These are phyloP conservation scores for Bjerkandera adusta DNA, from an alignment of 1,284 basidiomycete species.

Conservation along the genomic window DNA sequence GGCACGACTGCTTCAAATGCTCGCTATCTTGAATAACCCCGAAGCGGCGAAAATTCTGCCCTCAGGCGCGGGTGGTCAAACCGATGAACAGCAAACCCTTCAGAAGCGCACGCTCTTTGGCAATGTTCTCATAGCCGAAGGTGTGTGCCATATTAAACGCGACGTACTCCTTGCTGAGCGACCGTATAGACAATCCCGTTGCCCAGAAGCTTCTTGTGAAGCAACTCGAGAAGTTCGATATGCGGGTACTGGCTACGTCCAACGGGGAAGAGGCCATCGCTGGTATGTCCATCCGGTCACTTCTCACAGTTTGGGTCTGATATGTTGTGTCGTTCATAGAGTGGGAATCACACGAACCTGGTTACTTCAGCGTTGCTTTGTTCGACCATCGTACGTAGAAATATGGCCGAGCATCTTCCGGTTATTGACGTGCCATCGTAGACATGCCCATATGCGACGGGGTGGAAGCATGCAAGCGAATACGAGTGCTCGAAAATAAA, in stretches of 20 bases:
- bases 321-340: slow-evolving; percentile 33
- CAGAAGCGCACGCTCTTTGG: slow-evolving; percentile 56
- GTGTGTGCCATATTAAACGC: slow-evolving; percentile 28
- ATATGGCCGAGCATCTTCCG: too few species aligned
- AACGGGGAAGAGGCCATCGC: slow-evolving; percentile 67
- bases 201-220: slow-evolving; percentile 64
- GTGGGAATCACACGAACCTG: slow-evolving; percentile 65
- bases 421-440: slow-evolving; percentile 25
- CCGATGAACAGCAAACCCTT: slow-evolving; percentile 43
- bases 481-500: slow-evolving; percentile 57
- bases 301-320: slow-evolving; percentile 1
- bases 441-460: slow-evolving; percentile 78
- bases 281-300: slow-evolving; percentile 32
- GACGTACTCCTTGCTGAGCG: not conserved
- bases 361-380: slow-evolving; percentile 63
- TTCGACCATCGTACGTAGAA: slow-evolving; percentile 65
- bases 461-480: slow-evolving; percentile 64
- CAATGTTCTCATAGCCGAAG: slow-evolving; percentile 69
- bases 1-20: slow-evolving; percentile 55
- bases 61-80: slow-evolving; percentile 36
- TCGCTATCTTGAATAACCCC: slow-evolving; percentile 56
- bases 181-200: slow-evolving; percentile 56
- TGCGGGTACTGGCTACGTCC: slow-evolving; percentile 57
- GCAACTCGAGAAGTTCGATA: slow-evolving; percentile 57
- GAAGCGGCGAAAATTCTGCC: slow-evolving; percentile 35